Evolutionary conservation across 257 asterid species (phyloP), one percentile per base, ranked within the genome.

Genomic region (Gynochthodes officinalis): DNA sequence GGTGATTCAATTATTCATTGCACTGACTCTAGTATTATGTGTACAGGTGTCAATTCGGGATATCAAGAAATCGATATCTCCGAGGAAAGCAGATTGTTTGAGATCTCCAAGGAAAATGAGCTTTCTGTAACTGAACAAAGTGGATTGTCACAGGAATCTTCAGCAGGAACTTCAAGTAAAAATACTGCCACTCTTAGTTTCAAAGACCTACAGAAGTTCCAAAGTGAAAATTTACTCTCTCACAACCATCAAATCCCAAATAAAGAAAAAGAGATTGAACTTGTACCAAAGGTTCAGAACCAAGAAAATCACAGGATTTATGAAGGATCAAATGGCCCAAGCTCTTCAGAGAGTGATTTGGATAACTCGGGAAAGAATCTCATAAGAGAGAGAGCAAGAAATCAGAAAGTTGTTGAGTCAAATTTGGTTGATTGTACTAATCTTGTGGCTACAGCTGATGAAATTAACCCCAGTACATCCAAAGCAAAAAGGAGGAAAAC

Each of bases 141-240:
- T 78, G 96, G 76, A 58, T 79, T 83, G 63, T 87, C 93, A 14
- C 81, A 86, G 69, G 95, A 88, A 82, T 89, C 88, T 64, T 87
- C 81, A 52, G 82, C 82, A 25, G 87, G 81, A 49, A 74, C 85
- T 78, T 64, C 82, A 59, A 71, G 30, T 79, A 80, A 80, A 79
- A 75, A 64, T 66, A 63, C 62, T 44, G 25, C 75, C 39, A 75
- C 75, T 54, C 72, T 69, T 63, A 64, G 73, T 72, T 76, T 74
- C 28, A 74, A 72, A 64, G 81, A 69, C 70, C 74, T 57, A 53
- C 81, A 75, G 72, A 80, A 76, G 67, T 21, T 69, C 19, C 70
- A 82, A 40, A 67, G 78, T 80, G 81, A 83, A 81, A 80, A 81
- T 73, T 81, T 40, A 32, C 76, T 74, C 86, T 30, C 63, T 77